phyloP scores from a whole-genome alignment of 768 basidiomycete species.

The Suillus placidus region DNA sequence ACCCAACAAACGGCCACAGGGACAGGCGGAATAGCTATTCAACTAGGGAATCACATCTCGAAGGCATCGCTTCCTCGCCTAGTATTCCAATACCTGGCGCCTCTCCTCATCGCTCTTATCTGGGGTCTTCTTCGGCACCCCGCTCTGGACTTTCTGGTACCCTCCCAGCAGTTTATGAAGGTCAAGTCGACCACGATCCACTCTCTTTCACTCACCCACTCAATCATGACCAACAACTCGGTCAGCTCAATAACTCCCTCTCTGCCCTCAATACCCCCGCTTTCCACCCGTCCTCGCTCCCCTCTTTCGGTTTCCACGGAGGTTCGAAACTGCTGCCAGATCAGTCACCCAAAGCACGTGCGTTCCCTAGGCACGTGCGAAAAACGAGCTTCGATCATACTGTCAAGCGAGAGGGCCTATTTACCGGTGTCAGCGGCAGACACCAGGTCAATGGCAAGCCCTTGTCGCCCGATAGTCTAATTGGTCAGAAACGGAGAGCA shows the following conservation, averaged over 20 bases:
- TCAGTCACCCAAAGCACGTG: slow-evolving; percentile 44
- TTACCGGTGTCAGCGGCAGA: slow-evolving; percentile 60
- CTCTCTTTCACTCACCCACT: slow-evolving; percentile 41
- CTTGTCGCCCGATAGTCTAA: slow-evolving; percentile 59
- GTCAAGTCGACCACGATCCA: slow-evolving; percentile 37
- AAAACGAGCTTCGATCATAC: slow-evolving; percentile 98
- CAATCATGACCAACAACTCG: slow-evolving; percentile 31
- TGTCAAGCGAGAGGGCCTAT: slow-evolving; percentile 66
- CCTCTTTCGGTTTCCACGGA: slow-evolving; percentile 70
- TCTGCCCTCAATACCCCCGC: slow-evolving; percentile 49
- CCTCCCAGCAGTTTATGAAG: slow-evolving; percentile 46
- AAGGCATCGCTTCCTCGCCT: slow-evolving; percentile 25
- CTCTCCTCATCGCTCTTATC: slow-evolving; percentile 51
- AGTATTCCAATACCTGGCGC: slow-evolving; percentile 43
- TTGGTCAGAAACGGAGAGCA: slow-evolving; percentile 79
- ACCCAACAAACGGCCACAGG: slow-evolving; percentile 24
- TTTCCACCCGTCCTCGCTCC: slow-evolving; percentile 73
- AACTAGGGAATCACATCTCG: slow-evolving; percentile 23
- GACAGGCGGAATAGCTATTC: slow-evolving; percentile 28
- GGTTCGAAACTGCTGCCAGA: slow-evolving; percentile 40
- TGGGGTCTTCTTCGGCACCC: slow-evolving; percentile 42
- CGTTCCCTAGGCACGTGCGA: slow-evolving; percentile 83
- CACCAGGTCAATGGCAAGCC: slow-evolving; percentile 85
- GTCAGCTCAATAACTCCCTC: slow-evolving; percentile 41
- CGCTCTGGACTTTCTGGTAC: slow-evolving; percentile 45